Evolutionary conservation across 805 yeast species (phyloP).

Genomic region (Ogataea haglerorum): DNA sequence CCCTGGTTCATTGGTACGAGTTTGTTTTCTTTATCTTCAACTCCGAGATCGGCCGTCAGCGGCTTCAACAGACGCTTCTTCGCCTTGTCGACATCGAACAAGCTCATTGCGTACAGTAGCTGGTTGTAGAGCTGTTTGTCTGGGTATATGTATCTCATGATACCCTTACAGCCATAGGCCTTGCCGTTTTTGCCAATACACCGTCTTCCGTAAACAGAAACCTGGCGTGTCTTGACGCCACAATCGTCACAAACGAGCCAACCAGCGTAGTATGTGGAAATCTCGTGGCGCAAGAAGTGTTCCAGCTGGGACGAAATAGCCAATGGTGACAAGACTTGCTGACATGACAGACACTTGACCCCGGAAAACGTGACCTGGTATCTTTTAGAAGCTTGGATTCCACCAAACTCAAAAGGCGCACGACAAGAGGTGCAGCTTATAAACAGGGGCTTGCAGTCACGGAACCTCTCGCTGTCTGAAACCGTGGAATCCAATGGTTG

Average conservation of each 20-base stretch:
- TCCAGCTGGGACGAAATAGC: slow-evolving; percentile 73
- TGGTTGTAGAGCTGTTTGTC: slow-evolving; percentile 86
- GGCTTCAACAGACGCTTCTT: slow-evolving; percentile 56
- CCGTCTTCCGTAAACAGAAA: slow-evolving; percentile 84
- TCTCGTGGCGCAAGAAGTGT: slow-evolving; percentile 60
- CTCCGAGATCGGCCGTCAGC: slow-evolving; percentile 32
- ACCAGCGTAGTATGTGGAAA: slow-evolving; percentile 79
- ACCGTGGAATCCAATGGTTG: slow-evolving; percentile 80
- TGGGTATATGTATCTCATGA: slow-evolving; percentile 70
- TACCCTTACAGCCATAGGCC: slow-evolving; percentile 70
- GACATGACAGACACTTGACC: slow-evolving; percentile 63
- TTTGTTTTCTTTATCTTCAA: slow-evolving; percentile 21
- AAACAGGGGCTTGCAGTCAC: slow-evolving; percentile 52
- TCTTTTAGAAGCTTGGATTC: slow-evolving; percentile 61
- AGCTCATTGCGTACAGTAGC: slow-evolving; percentile 67
- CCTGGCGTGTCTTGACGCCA: slow-evolving; percentile 73
- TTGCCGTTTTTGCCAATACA: slow-evolving; percentile 67
- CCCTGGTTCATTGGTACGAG: slow-evolving; percentile 38
- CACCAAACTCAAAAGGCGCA: slow-evolving; percentile 62
- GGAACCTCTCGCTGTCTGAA: slow-evolving; percentile 79
- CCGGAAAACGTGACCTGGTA: slow-evolving; percentile 68
- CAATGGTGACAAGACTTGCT: slow-evolving; percentile 45
- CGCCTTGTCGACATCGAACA: slow-evolving; percentile 81
- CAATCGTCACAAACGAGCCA: slow-evolving; percentile 90
- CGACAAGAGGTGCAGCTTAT: slow-evolving; percentile 63